These are phyloP conservation scores for Pichia occidentalis DNA, from an alignment of 805 yeast genomes.

Conservation along the genomic window DNA sequence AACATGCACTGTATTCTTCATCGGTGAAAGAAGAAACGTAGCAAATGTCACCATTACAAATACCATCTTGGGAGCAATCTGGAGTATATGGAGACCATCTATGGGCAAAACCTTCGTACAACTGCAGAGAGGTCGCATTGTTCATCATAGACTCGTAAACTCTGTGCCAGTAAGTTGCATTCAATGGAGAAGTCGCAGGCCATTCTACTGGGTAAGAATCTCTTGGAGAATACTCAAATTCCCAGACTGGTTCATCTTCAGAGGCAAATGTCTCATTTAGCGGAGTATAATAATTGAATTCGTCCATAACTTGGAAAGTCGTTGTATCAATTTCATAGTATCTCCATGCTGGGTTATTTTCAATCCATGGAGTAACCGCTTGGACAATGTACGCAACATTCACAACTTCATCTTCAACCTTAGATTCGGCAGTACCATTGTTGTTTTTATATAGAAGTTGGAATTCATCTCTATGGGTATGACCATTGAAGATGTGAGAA, in stretches of 20 bases:
- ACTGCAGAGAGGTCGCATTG: slow-evolving; percentile 40
- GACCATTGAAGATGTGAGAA: slow-evolving; percentile 66
- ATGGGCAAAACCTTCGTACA: slow-evolving; percentile 41
- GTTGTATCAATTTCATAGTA: slow-evolving; percentile 60
- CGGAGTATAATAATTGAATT: slow-evolving; percentile 52
- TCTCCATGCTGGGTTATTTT: slow-evolving; percentile 66
- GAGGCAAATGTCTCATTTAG: slow-evolving; percentile 53
- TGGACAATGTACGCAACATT: slow-evolving; percentile 61
- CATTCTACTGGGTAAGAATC: slow-evolving; percentile 49
- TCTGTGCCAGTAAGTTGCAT: slow-evolving; percentile 61
- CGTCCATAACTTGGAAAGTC: slow-evolving; percentile 55
- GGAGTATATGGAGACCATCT: slow-evolving; percentile 53
- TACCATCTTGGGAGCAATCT: slow-evolving; percentile 42
- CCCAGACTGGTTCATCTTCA: slow-evolving; percentile 57
- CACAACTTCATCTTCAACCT: slow-evolving; percentile 39
- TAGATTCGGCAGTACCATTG: slow-evolving; percentile 30
- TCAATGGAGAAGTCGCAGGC: slow-evolving; percentile 55
- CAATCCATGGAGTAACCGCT: slow-evolving; percentile 54
- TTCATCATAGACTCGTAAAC: slow-evolving; percentile 42
- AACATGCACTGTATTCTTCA: slow-evolving; percentile 23
- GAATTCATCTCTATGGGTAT: slow-evolving; percentile 66
- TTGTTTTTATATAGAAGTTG: slow-evolving; percentile 44
- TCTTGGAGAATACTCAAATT: slow-evolving; percentile 58
- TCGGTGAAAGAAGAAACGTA: slow-evolving; percentile 32
- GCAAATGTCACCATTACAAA: slow-evolving; percentile 40